A percentile compares a stretch with the other conserved stretches of the same genome.
Conservation (phyloP, 1,284 basidiomycete genomes). For the Sparassis latifolia region DNA sequence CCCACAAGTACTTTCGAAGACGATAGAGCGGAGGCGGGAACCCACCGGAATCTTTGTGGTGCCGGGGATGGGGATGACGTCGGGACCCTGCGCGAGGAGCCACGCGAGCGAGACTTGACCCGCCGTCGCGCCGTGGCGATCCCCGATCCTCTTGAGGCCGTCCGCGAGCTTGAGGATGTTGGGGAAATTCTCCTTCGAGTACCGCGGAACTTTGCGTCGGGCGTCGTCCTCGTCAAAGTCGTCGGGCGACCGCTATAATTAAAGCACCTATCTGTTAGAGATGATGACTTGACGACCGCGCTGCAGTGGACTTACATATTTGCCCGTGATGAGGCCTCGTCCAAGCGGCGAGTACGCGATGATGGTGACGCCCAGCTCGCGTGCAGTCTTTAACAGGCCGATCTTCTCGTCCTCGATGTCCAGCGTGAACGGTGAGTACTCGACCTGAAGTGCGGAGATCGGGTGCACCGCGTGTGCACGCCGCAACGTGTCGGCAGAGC, state of each 20-base stretch:
- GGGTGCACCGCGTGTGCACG: slow-evolving; percentile 57
- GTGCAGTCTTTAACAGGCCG: slow-evolving; percentile 39
- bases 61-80: slow-evolving; percentile 36
- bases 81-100: slow-evolving; percentile 32
- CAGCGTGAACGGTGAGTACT: slow-evolving; percentile 55
- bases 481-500: slow-evolving; percentile 48
- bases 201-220: slow-evolving; percentile 31
- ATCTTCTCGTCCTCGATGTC: slow-evolving; percentile 44
- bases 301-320: slow-evolving; percentile 25
- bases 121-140: slow-evolving; percentile 28
- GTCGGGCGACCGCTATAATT: slow-evolving; percentile 36
- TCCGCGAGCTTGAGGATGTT: slow-evolving; percentile 37
- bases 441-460: slow-evolving; percentile 56
- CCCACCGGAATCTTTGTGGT: slow-evolving; percentile 19
- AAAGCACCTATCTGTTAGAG: too few relatives aligned
- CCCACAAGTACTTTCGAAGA: neutral
- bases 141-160: slow-evolving; percentile 27
- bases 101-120: slow-evolving; percentile 41
- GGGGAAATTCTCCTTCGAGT: slow-evolving; percentile 37
- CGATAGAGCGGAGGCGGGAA: neutral
- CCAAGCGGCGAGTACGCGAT: slow-evolving; percentile 60
- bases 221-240: slow-evolving; percentile 49
- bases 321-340: slow-evolving; percentile 55
- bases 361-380: slow-evolving; percentile 46
- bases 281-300: neutral